Base-by-base conservation (phyloP, 225 moss, liverwort and hornwort genomes). In the Rhytidiadelphus loreus region DNA sequence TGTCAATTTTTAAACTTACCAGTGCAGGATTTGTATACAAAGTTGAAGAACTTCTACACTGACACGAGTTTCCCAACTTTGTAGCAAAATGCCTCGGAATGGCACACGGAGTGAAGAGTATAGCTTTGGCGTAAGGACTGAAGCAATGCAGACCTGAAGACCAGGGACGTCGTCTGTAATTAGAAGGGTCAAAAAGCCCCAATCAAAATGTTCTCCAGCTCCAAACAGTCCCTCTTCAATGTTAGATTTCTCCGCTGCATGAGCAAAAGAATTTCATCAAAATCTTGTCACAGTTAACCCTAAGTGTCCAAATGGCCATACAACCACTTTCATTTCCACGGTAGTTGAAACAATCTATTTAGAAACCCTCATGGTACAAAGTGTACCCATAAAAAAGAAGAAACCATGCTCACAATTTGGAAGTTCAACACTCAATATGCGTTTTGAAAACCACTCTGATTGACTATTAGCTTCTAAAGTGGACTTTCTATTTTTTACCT, bases 191-290 rank as follows among this genome's bases (percentile, higher is more conserved):
- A 95, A 84, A 64, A 96, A 85, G 39, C 96, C 95, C 90, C 94
- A 97, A 93, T 97, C 97, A 76, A 77, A 91, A 80, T 97, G 96
- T 75, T 93, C 90, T 81, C 94, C 96, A 86, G 91, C 91, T 83
- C 86, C 97, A 83, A 91, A 94, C 35, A 83, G 74, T 86, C 95
- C 97, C 56, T 88, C 88, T 62, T 92, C 93, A 74, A 91, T 85
- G 33, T 58, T 90, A 64, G 95, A 95, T 80, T 89, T 50, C 65
- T 94, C 93, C 73, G 88, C 97, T 96, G 92, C 77, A 83, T 19
- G 46, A 84, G 33, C 81, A 48, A 82, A 41, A 44, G 32, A 86
- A 78, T 69, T 35, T 69, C 70, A 86, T 86, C 69, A 82, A 37
- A 75, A 44, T 13, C 15, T 33, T 63, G n/a, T 46, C 30, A 59